Evolutionary conservation across 2,329 filamentous ascomycete genomes (phyloP).

Genomic region (Penicillium sp.): DNA sequence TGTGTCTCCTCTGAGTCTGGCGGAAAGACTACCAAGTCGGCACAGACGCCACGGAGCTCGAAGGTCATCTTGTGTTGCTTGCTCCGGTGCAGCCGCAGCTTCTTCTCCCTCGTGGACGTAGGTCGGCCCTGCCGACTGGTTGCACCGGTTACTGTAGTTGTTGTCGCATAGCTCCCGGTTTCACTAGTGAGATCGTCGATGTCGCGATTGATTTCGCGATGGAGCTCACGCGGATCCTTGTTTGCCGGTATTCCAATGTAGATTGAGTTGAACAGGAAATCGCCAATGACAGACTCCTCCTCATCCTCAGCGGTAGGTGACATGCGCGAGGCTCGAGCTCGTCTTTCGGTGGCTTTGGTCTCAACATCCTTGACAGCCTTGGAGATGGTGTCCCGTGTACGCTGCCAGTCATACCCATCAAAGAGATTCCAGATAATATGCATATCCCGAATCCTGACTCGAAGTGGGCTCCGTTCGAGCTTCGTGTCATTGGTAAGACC

Average conservation of each 20-base stretch:
- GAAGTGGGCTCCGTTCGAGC: constrained; percentile 67
- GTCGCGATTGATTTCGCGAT: constrained; percentile 80
- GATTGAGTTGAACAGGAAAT: constrained; percentile 97
- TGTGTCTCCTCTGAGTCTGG: constrained; percentile 75
- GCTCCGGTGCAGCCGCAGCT: constrained; percentile 75
- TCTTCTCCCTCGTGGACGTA: constrained; percentile 49
- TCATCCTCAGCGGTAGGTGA: constrained; percentile 60
- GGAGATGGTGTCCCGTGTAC: constrained; percentile 79
- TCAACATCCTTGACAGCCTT: constrained; percentile 89
- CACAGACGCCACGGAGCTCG: constrained; percentile 79
- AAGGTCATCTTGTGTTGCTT: constrained; percentile 94
- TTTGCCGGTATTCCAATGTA: constrained; percentile 92
- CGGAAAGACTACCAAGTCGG: constrained; percentile 78
- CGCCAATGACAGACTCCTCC: constrained; percentile 82
- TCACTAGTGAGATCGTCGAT: constrained; percentile 84
- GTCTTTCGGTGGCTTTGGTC: constrained; percentile 72
- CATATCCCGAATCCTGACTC: constrained; percentile 76
- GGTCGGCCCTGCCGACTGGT: constrained; percentile 38
- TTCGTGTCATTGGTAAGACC: constrained; percentile 62
- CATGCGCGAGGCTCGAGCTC: constrained; percentile 57
- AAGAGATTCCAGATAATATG: constrained; percentile 97
- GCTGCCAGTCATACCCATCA: constrained; percentile 95
- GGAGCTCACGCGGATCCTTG: constrained; percentile 76
- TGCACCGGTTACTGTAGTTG: constrained; percentile 52
- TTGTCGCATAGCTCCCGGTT: constrained; percentile 82